phyloP scores from a whole-genome alignment of 2,329 filamentous ascomycete genomes.

The Venturia nashicola region DNA sequence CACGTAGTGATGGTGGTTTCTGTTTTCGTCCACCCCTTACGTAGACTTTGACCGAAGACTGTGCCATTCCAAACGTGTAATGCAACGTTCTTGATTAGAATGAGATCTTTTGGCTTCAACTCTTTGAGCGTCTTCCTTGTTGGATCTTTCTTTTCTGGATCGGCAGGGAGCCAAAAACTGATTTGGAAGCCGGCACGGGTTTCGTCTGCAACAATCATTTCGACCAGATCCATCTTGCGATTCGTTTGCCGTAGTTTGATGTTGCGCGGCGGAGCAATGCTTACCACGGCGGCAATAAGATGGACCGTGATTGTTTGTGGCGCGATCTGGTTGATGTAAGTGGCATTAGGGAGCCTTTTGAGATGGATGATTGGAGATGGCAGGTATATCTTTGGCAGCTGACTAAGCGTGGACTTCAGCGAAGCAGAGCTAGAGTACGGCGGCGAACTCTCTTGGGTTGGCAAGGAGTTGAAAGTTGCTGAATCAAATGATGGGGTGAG shows the following conservation, averaged over 20 bases:
- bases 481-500: not conserved
- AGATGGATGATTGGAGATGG: constrained; percentile 48
- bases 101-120: constrained; percentile 59
- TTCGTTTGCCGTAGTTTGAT: constrained; percentile 47
- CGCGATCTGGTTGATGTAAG: constrained; percentile 51
- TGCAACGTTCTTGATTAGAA: constrained; percentile 69
- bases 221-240: constrained; percentile 52
- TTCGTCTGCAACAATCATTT: constrained; percentile 74
- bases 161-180: constrained; percentile 64
- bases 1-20: not conserved
- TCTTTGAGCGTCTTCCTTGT: constrained; percentile 29
- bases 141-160: constrained; percentile 9
- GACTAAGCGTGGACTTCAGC: not conserved
- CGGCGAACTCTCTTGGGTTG: constrained; percentile 10
- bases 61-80: constrained; percentile 61
- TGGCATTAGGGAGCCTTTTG: constrained; percentile 55
- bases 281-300: constrained; percentile 68
- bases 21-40: constrained; percentile 10
- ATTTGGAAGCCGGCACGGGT: constrained; percentile 69
- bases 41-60: constrained; percentile 76
- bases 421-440: not conserved
- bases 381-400: constrained; percentile 18
- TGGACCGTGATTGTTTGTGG: constrained; percentile 77
- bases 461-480: not conserved
- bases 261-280: constrained; percentile 52